A percentile compares a stretch with the other conserved stretches of the same genome.
Conservation (phyloP, 495 filamentous ascomycete genomes). For the Tirmania nivea region DNA sequence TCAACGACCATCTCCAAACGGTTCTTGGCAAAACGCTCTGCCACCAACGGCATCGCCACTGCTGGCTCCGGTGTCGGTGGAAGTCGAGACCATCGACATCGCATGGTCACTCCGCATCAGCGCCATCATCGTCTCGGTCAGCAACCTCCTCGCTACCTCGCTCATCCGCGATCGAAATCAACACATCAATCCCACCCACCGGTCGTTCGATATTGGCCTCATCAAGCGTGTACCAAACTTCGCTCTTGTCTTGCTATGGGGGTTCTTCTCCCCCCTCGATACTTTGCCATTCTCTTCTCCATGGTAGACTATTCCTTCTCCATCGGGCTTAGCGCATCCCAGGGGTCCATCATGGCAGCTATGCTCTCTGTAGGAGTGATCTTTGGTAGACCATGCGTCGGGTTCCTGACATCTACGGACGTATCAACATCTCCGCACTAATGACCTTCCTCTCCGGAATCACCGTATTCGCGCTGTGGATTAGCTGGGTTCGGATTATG, state of each 20-base stretch:
- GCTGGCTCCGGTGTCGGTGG: slow-evolving; percentile 60
- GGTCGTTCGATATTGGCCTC: slow-evolving; percentile 39
- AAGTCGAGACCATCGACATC: slow-evolving; percentile 36
- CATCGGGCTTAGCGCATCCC: slow-evolving; percentile 39
- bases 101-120: slow-evolving; percentile 49
- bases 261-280: slow-evolving; percentile 48
- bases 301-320: slow-evolving; percentile 44
- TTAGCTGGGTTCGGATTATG: slow-evolving; percentile 34
- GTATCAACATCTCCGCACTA: slow-evolving; percentile 42
- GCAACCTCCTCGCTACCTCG: slow-evolving; percentile 35
- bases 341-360: slow-evolving; percentile 49
- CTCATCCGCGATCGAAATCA: slow-evolving; percentile 48
- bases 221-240: slow-evolving; percentile 33
- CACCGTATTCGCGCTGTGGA: slow-evolving; percentile 43
- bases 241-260: slow-evolving; percentile 43
- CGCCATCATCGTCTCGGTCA: slow-evolving; percentile 35
- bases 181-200: slow-evolving; percentile 37
- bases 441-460: slow-evolving; percentile 40
- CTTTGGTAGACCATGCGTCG: slow-evolving; percentile 44
- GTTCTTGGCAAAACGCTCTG: slow-evolving; percentile 45
- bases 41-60: slow-evolving; percentile 53
- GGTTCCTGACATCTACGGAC: slow-evolving; percentile 39
- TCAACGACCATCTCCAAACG: slow-evolving; percentile 56
- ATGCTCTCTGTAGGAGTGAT: slow-evolving; percentile 46
- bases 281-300: slow-evolving; percentile 49